Conservation (phyloP, 352 stramenopile genomes). For the Phytophthora megakarya region DNA sequence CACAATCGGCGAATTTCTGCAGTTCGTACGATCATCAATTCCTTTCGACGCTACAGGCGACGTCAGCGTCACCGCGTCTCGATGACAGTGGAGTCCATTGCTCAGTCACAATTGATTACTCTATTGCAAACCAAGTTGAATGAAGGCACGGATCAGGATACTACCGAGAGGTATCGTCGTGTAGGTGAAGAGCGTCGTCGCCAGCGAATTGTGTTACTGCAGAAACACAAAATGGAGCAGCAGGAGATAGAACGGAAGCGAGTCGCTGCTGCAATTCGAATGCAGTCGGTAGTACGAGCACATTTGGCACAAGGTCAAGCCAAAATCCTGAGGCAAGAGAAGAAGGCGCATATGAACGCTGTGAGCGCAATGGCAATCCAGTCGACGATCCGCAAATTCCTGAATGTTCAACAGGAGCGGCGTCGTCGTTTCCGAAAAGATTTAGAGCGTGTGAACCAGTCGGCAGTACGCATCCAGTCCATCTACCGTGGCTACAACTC, state of each 20-base stretch:
- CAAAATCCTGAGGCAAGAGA: conserved; percentile 41
- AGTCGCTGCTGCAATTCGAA: conserved; percentile 41
- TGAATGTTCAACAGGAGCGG: conserved; percentile 47
- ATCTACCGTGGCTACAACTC: conserved; percentile 74
- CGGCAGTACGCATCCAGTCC: conserved; percentile 65
- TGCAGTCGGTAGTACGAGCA: conserved; percentile 56
- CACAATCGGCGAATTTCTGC: conserved; percentile 31
- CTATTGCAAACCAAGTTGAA: conserved; percentile 48
- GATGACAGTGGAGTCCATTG: conserved; percentile 65
- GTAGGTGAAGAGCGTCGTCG: conserved; percentile 57
- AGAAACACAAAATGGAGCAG: conserved; percentile 59
- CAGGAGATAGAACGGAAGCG: conserved; percentile 52
- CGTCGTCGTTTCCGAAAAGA: conserved; percentile 54
- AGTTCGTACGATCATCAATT: conserved; percentile 43
- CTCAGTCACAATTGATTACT: conserved; percentile 52
- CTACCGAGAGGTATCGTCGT: conserved; percentile 49
- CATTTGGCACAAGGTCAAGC: conserved; percentile 45
- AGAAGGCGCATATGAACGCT: conserved; percentile 55
- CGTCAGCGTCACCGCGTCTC: conserved; percentile 47
- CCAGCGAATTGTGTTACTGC: conserved; percentile 56
- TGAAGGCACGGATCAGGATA: conserved; percentile 26
- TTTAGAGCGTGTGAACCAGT: conserved; percentile 66
- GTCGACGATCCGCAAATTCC: conserved; percentile 64
- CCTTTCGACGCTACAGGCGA: conserved; percentile 54
- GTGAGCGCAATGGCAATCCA: conserved; percentile 73